Evolutionary conservation across 2,329 filamentous ascomycete genomes (phyloP).

Genomic region (Samsoniella hepiali): DNA sequence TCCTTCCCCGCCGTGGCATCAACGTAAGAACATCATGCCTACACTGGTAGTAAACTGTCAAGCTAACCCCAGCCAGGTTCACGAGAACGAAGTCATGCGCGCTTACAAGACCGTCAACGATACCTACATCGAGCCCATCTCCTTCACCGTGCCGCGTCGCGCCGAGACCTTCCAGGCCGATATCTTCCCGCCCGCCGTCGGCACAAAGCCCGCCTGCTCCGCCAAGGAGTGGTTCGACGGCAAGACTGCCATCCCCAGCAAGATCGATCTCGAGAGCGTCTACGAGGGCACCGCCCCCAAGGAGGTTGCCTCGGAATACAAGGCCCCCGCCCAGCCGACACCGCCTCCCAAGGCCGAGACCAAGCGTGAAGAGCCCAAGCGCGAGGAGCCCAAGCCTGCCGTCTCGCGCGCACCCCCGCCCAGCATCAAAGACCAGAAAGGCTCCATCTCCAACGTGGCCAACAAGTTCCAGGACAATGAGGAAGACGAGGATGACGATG

Average conservation of each 20-base stretch:
- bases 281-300: slow-evolving; percentile 81
- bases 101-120: slow-evolving; percentile 98
- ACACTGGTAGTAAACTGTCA: too few relatives aligned
- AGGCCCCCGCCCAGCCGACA: slow-evolving; percentile 47
- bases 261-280: slow-evolving; percentile 89
- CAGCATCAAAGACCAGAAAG: slow-evolving; percentile 79
- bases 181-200: slow-evolving; percentile 85
- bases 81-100: slow-evolving; percentile 94
- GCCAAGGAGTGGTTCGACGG: slow-evolving; percentile 82
- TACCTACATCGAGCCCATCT: slow-evolving; percentile 89
- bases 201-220: slow-evolving; percentile 75
- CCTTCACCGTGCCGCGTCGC: slow-evolving; percentile 91
- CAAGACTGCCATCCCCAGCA: slow-evolving; percentile 78
- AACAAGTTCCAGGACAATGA: slow-evolving; percentile 76
- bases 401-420: slow-evolving; percentile 53
- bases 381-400: slow-evolving; percentile 53
- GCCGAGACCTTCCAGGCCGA: slow-evolving; percentile 96
- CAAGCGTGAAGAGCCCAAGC: slow-evolving; percentile 45
- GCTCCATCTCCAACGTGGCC: slow-evolving; percentile 80
- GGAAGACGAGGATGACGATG: slow-evolving; percentile 60
- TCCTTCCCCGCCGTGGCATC: slow-evolving; percentile 90
- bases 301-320: slow-evolving; percentile 70
- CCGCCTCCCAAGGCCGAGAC: slow-evolving; percentile 41
- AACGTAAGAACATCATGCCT: slow-evolving; percentile 56
- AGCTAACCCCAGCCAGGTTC: slow-evolving; percentile 52